Base-by-base conservation (phyloP, 331 rosid genomes). In the Acacia pycnantha region DNA sequence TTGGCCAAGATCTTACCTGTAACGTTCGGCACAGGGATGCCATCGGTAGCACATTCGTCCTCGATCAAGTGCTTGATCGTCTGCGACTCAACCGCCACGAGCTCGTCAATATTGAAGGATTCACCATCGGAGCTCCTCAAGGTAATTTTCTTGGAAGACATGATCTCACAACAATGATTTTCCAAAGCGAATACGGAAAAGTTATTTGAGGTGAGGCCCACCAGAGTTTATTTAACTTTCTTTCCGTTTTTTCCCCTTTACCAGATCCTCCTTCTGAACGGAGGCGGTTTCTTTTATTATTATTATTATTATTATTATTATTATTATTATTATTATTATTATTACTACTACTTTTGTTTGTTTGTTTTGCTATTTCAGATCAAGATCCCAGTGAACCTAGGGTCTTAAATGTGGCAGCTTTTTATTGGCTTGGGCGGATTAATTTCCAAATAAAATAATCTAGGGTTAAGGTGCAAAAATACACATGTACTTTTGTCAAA, bases 61-160 rank as follows among this genome's bases (percentile, higher is more conserved):
- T 79, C 83, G 11, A 79, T 58, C 82, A 70, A 53, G 24, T 79
- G 82, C n/a, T 79, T 56, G 41, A 79, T 79, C 4, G 77, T 70
- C 46, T 79, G 77, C 15, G 82, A 79, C 22, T 54, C 77, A 1
- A 79, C 24, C 70, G 82, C 82, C 59, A 79, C 82, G 1, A 70
- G 70, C 16, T 79, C 77, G 19, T 79, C 82, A 0, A 79, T 77
- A 37, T 79, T 77, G n/a, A 79, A 79, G 10, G 70, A 15, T 44
- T 79, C 77, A 12, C 71, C 62, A 16, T 79, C 82, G 6, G 77
- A 79, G 53, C 82, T 79, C 77, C 43, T 70, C 35, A 79, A 11
- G 19, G 31, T 53, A 26, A 79, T 69, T 62, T 69, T 79, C 68
- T n/a, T 79, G 29, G 58, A 35, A 50, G 82, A 43, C 82, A 78